Conservation (phyloP, 2,329 filamentous ascomycete species). For the Aphanoascus verrucosus region DNA sequence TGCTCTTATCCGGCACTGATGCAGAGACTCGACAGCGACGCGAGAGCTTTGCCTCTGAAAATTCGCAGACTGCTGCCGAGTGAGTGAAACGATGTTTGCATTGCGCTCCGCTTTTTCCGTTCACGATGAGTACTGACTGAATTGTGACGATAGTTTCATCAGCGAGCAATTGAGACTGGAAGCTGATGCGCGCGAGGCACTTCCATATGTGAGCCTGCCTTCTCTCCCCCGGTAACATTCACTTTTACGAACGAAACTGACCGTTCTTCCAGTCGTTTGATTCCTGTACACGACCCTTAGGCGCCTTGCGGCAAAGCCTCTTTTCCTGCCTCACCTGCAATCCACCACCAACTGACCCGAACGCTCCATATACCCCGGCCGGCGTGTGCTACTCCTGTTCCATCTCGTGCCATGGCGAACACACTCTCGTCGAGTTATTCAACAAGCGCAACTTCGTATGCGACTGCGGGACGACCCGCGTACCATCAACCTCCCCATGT, state of each 20-base stretch:
- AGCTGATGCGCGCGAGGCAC: slow-evolving; percentile 83
- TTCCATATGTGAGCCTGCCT: slow-evolving; percentile 63
- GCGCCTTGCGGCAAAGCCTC: slow-evolving; percentile 72
- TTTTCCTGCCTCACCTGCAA: slow-evolving; percentile 94
- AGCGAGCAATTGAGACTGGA: slow-evolving; percentile 81
- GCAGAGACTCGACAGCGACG: slow-evolving; percentile 21
- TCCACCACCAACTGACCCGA: slow-evolving; percentile 49
- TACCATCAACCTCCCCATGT: slow-evolving; percentile 61
- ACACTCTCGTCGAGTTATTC: slow-evolving; percentile 90
- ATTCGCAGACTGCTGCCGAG: slow-evolving; percentile 64
- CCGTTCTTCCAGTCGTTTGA: slow-evolving; percentile 63
- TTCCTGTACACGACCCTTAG: slow-evolving; percentile 81
- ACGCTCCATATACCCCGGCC: slow-evolving; percentile 57
- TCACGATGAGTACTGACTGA: neutral
- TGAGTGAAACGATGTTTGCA: slow-evolving; percentile 28
- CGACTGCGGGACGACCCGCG: slow-evolving; percentile 82
- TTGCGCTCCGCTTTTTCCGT: neutral
- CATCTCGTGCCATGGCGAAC: slow-evolving; percentile 91
- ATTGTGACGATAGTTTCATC: slow-evolving; percentile 55
- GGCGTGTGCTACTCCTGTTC: slow-evolving; percentile 96
- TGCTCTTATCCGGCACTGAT: neutral
- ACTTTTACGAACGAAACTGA: neutral
- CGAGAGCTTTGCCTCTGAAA: slow-evolving; percentile 40
- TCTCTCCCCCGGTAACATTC: slow-evolving; percentile 12
- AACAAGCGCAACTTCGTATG: slow-evolving; percentile 91